Evolutionary conservation across 768 basidiomycete genomes (phyloP), one percentile per base, ranked within the genome.

Genomic region (Myochromella boudieri): DNA sequence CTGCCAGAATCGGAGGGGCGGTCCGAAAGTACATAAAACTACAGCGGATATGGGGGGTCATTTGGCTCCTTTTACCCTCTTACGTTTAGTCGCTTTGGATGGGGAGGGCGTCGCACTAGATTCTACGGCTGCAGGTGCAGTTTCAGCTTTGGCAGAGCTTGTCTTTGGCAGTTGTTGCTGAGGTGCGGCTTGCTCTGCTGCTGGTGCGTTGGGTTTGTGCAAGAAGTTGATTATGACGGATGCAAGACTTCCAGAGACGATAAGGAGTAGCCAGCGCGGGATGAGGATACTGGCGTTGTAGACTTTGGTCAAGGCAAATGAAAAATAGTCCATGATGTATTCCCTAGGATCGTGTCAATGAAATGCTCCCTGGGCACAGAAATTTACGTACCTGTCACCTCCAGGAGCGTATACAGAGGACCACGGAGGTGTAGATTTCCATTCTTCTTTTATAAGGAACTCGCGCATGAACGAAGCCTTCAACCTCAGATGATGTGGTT

Each of bases 221-320:
- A 91, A 60, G 28, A 87, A 49, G 42, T 80, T 77, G 57, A 93
- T 74, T 15, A 88, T 42, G 48, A 87, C 37, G n/a, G 85, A 87
- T 6, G 78, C 91, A 31, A 83, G 2, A 25, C 69, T 72, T 31
- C 89, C 91, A 2, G 87, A 84, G 6, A 76, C 41, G 37, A 89
- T 56, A 58, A 88, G 74, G 58, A 91, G 65, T 18, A 86, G 26
- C 84, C 86, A 91, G 52, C 78, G 78, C n/a, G 91, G 91, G 36
- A 91, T 58, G 24, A 70, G 56, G 46, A 78, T 61, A 11, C 76
- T 52, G 49, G 71, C 47, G 55, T 77, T 67, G 70, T 91, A 91
- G 37, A 71, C 33, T 51, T 68, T 71, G 32, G 76, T 74, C 44
- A 81, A 53, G 12, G 57, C 63, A 22, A 71, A 54, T 0, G 85